Percentiles rank a stretch among this genome's conserved stretches.
Conservation (phyloP, 768 basidiomycete species). For the Rhizopogon sp. region DNA sequence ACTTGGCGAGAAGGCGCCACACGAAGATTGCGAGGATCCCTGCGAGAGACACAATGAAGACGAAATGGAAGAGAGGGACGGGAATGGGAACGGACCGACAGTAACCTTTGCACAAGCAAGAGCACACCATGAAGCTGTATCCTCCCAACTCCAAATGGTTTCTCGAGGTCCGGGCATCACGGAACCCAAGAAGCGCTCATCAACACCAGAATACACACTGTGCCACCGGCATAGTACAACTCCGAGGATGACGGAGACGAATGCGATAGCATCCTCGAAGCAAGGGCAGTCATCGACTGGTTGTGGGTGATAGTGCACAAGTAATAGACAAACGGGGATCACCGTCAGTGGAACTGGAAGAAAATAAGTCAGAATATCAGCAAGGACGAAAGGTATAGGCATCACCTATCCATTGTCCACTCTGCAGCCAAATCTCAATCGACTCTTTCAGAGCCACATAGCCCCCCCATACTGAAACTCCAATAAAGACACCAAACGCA, state of each 20-base stretch:
- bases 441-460: slow-evolving; percentile 29
- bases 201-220: slow-evolving; percentile 36
- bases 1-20: slow-evolving; percentile 88
- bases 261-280: slow-evolving; percentile 96
- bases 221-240: slow-evolving; percentile 65
- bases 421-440: slow-evolving; percentile 40
- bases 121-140: slow-evolving; percentile 30
- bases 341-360: slow-evolving; percentile 51
- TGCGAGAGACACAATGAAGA: slow-evolving; percentile 13
- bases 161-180: slow-evolving; percentile 57
- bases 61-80: background rate
- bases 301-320: slow-evolving; percentile 88
- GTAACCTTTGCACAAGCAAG: slow-evolving; percentile 35
- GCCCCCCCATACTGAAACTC: slow-evolving; percentile 56
- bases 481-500: slow-evolving; percentile 55
- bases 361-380: slow-evolving; percentile 11
- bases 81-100: slow-evolving; percentile 28
- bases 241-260: slow-evolving; percentile 83
- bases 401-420: slow-evolving; percentile 31
- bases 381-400: slow-evolving; percentile 5
- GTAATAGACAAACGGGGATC: slow-evolving; percentile 58
- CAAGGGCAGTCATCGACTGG: slow-evolving; percentile 97
- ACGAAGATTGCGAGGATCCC: slow-evolving; percentile 77
- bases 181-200: slow-evolving; percentile 24
- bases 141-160: slow-evolving; percentile 28